Base-by-base conservation (phyloP, 208 protist species). In the Trypanosoma scelopori region DNA sequence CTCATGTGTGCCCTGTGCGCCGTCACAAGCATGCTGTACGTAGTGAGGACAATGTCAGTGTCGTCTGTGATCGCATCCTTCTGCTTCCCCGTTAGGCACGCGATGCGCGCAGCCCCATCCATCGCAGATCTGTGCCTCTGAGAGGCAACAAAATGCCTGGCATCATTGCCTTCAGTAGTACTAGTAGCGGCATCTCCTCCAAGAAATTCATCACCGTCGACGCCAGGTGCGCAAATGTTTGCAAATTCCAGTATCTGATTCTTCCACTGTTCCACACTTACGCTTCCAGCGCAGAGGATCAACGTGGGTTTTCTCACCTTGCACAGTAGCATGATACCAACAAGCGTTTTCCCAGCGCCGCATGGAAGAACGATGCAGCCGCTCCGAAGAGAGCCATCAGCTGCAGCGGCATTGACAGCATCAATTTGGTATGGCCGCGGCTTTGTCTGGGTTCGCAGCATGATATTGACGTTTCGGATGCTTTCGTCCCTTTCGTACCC, bases 281-380 rank as follows among this genome's bases (percentile, higher is more conserved):
- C 93, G 69, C 79, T 78, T 50, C 84, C 85, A 15, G 94, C 98
- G 71, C 95, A 99, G 12, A 99, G 74, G n/a, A 99, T 87, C 0
- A 99, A 69, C 9, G 90, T 95, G 15, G 84, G 85, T 58, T 98
- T 98, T 58, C 98, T 97, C 45, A 99, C 91, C 28, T 97, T 98
- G 58, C 79, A 92, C 30, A 94, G 81, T 1, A 98, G 90, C 60
- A 98, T 98, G 30, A 99, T 98, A 27, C 99, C 99, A 16, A 99
- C 94, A 15, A 99, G 85, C 13, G 99, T 99, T 85, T 99, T 99
- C 23, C 99, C 99, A 7, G 98, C 98, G 27, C 99, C 99, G 82
- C 99, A 99, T 5, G 99, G 99, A 6, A 99, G 87, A 20, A 99
- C 97, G 51, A 99, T 97, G 46, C 99, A 97, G 22, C 99, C 98